phyloP scores from a whole-genome alignment of 2,329 filamentous ascomycete species.

The Xylariaceae sp. region DNA sequence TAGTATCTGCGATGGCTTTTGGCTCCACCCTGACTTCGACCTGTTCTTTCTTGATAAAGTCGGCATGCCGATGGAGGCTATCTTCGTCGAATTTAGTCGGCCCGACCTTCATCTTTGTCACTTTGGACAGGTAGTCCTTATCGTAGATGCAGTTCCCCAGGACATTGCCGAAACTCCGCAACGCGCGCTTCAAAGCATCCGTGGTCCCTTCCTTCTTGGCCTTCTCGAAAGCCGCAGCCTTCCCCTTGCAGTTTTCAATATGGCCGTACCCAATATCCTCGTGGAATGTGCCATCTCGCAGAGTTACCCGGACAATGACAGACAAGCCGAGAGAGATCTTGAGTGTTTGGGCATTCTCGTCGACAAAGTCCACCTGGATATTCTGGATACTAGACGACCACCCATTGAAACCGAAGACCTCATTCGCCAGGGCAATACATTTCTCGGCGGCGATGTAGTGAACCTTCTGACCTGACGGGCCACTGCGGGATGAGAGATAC shows the following conservation, averaged over 20 bases:
- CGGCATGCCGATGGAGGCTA: constrained; percentile 75
- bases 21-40: constrained; percentile 21
- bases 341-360: constrained; percentile 71
- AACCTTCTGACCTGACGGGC: constrained; percentile 77
- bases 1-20: constrained; percentile 32
- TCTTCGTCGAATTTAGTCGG: constrained; percentile 72
- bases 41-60: constrained; percentile 61
- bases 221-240: constrained; percentile 95
- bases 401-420: constrained; percentile 34
- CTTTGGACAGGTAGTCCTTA: constrained; percentile 83
- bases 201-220: constrained; percentile 98
- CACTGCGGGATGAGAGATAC: constrained; percentile 82
- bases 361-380: constrained; percentile 91
- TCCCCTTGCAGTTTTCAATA: constrained; percentile 92
- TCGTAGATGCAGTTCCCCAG: constrained; percentile 99
- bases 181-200: constrained; percentile 81
- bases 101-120: constrained; percentile 80
- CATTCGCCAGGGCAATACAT: constrained; percentile 63
- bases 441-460: constrained; percentile 97
- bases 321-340: constrained; percentile 82
- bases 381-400: constrained; percentile 97
- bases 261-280: constrained; percentile 97
- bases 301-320: constrained; percentile 82
- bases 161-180: constrained; percentile 92
- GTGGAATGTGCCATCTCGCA: constrained; percentile 92